These are phyloP conservation scores for Pezicula neosporulosa DNA, from an alignment of 2,329 filamentous ascomycete genomes.

Conservation along the genomic window DNA sequence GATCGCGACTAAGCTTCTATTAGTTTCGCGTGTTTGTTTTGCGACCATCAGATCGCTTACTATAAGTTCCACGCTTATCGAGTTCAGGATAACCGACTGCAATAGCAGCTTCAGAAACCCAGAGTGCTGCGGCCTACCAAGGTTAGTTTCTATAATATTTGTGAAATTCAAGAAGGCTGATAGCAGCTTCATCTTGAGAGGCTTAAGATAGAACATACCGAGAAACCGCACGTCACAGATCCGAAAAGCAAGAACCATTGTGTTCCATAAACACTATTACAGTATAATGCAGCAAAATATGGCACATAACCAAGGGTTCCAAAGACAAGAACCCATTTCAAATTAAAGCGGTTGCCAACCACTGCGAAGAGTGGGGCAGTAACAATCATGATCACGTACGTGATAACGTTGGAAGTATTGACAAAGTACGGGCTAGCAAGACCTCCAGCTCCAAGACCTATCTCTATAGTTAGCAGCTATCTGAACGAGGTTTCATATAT, in stretches of 20 bases:
- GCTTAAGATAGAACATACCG: background rate
- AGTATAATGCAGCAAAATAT: slow-evolving; percentile 66
- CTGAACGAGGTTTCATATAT: too few species aligned
- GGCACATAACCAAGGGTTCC: slow-evolving; percentile 69
- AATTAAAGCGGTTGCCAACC: slow-evolving; percentile 63
- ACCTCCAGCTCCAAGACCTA: slow-evolving; percentile 60
- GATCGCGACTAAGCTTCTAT: slow-evolving; percentile 47
- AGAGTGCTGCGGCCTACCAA: slow-evolving; percentile 53
- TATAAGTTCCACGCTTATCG: slow-evolving; percentile 57
- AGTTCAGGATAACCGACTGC: slow-evolving; percentile 69
- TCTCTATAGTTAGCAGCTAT: slow-evolving; percentile 14
- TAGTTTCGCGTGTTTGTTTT: background rate
- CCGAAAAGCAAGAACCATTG: slow-evolving; percentile 67
- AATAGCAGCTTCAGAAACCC: slow-evolving; percentile 71
- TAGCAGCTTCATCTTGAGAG: too few species aligned
- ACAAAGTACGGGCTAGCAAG: slow-evolving; percentile 61
- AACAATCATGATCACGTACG: slow-evolving; percentile 67
- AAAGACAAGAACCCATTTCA: slow-evolving; percentile 65
- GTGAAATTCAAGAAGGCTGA: too few species aligned
- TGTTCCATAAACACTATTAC: slow-evolving; percentile 64
- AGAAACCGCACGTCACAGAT: slow-evolving; percentile 63
- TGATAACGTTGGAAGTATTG: slow-evolving; percentile 63
- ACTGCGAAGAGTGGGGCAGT: slow-evolving; percentile 63
- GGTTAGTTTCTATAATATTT: too few species aligned
- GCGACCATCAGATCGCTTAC: slow-evolving; percentile 14